Conservation (phyloP, 2,329 filamentous ascomycete species). For the Penicillium occitanis region DNA sequence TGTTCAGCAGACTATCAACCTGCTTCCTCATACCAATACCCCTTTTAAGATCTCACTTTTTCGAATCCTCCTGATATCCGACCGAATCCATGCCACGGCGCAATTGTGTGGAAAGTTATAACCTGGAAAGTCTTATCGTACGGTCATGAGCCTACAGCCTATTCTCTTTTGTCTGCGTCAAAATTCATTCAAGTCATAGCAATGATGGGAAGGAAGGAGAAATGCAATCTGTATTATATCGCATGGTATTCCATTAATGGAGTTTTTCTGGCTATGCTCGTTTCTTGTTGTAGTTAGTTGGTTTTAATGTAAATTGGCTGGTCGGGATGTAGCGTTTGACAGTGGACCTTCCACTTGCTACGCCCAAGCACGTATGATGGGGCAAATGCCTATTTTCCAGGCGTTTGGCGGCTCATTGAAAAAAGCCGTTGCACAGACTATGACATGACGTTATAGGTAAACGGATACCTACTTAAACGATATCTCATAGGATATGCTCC, state of each 20-base stretch:
- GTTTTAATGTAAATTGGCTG: not conserved
- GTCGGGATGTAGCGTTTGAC: not conserved
- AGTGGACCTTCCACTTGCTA: not conserved
- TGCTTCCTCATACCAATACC: slow-evolving; percentile 14
- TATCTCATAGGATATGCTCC: not conserved
- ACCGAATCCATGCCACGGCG: not conserved
- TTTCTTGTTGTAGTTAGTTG: not conserved
- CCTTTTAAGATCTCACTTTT: slow-evolving; percentile 1
- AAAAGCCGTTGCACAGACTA: not conserved
- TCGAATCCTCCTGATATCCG: slow-evolving; percentile 3
- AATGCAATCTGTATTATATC: slow-evolving; percentile 17
- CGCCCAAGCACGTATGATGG: not conserved
- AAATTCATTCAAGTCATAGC: slow-evolving; percentile 11
- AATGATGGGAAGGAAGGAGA: slow-evolving; percentile 7
- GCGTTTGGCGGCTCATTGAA: not conserved
- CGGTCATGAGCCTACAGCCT: not conserved
- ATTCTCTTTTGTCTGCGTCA: slow-evolving; percentile 2
- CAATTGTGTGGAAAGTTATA: not conserved
- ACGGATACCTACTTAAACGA: not conserved
- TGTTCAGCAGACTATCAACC: not conserved
- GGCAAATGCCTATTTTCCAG: not conserved
- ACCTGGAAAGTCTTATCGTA: not conserved
- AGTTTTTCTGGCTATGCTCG: slow-evolving; percentile 2
- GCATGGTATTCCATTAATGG: slow-evolving; percentile 12
- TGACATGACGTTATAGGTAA: not conserved